Evolutionary conservation across 108 stramenopile species (phyloP).

Genomic region (Skeletonema potamos): DNA sequence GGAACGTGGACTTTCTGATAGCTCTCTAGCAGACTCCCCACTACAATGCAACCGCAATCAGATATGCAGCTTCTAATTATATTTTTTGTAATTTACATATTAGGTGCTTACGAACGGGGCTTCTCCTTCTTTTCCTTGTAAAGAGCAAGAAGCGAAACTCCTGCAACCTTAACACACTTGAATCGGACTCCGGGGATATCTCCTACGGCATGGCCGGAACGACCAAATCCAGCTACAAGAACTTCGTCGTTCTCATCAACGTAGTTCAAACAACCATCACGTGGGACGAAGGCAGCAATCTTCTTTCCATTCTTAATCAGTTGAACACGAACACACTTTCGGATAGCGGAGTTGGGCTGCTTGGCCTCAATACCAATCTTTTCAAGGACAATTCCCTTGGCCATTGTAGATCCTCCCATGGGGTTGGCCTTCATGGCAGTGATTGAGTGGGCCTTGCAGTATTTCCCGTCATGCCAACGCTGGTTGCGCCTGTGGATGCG

Average conservation of each 20-base stretch:
- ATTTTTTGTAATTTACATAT: slow-evolving; percentile 35
- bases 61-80: slow-evolving; percentile 5
- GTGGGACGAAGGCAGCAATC: slow-evolving; percentile 99
- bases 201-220: slow-evolving; percentile 99
- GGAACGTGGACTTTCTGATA: too few species aligned
- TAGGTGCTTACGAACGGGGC: slow-evolving; percentile 90
- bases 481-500: slow-evolving; percentile 96
- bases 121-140: slow-evolving; percentile 99
- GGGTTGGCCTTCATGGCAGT: slow-evolving; percentile 99
- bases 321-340: slow-evolving; percentile 99
- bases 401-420: slow-evolving; percentile 99
- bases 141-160: slow-evolving; percentile 97
- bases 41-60: neutral
- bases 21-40: neutral
- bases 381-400: slow-evolving; percentile 99
- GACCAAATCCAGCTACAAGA: slow-evolving; percentile 99
- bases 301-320: slow-evolving; percentile 99
- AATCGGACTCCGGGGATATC: slow-evolving; percentile 99
- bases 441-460: slow-evolving; percentile 98
- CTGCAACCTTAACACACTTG: slow-evolving; percentile 99
- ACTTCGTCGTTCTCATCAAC: slow-evolving; percentile 99
- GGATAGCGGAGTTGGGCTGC: slow-evolving; percentile 99
- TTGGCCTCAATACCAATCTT: slow-evolving; percentile 99
- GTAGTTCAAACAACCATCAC: slow-evolving; percentile 99
- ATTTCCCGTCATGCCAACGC: slow-evolving; percentile 93